These are phyloP conservation scores for Trichoderma arundinaceum DNA, from an alignment of 2,329 filamentous ascomycete species.

Conservation along the genomic window DNA sequence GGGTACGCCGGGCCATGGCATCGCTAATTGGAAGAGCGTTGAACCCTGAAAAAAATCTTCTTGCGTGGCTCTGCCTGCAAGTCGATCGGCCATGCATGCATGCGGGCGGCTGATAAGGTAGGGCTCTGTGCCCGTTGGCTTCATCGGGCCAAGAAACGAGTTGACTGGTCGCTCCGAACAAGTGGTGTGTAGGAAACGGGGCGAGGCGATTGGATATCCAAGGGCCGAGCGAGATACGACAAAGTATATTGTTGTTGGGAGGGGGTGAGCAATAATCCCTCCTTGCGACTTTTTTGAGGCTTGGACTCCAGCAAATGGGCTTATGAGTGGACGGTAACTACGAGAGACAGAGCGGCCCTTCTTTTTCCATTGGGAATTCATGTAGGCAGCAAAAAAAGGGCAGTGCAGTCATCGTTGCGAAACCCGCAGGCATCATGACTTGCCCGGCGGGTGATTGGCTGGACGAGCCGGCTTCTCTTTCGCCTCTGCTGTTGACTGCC, in stretches of 20 bases:
- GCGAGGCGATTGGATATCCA: background rate
- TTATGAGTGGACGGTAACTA: too few species aligned
- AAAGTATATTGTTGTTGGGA: background rate
- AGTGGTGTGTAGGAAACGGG: slow-evolving; percentile 4
- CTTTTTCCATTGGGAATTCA: background rate
- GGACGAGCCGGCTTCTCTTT: background rate
- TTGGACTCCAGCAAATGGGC: too few species aligned
- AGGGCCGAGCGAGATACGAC: background rate
- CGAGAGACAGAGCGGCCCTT: too few species aligned
- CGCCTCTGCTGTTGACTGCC: slow-evolving; percentile 5
- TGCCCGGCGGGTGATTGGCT: background rate
- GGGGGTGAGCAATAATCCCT: background rate
- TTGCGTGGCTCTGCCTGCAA: slow-evolving; percentile 1
- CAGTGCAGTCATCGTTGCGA: background rate
- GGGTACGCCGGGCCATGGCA: slow-evolving; percentile 1
- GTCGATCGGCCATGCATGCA: slow-evolving; percentile 30
- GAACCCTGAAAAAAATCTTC: background rate
- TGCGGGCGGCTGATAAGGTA: slow-evolving; percentile 13
- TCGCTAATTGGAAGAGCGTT: background rate
- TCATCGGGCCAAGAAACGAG: background rate
- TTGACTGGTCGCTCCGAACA: slow-evolving; percentile 6
- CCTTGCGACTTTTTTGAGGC: too few species aligned
- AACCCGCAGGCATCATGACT: background rate
- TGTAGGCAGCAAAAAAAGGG: background rate
- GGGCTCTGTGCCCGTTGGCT: background rate